A percentile compares a stretch with the other conserved stretches of the same genome.
Conservation (phyloP, 73 alveolate genomes). For the Tetrahymena thermophila region DNA sequence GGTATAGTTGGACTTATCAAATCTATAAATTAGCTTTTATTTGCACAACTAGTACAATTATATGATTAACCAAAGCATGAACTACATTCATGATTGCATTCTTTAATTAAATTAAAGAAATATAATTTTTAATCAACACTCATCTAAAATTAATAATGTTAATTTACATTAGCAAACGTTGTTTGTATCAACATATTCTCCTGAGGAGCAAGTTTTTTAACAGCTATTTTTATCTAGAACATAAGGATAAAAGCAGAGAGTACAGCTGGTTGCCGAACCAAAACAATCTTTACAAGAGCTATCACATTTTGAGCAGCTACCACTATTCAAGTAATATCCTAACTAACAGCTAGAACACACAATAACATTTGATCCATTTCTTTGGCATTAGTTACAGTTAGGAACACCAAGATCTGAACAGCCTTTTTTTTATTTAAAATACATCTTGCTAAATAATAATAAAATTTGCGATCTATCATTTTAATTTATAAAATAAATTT, state of each 20-base stretch:
- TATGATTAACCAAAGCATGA: neutral
- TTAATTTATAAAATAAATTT: neutral
- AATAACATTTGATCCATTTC: neutral
- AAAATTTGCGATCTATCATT: no score
- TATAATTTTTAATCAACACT: neutral
- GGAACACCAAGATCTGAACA: neutral
- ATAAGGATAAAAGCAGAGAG: neutral
- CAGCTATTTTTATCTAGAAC: neutral
- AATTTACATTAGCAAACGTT: neutral
- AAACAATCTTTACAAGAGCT: neutral
- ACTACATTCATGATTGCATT: neutral
- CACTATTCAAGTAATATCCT: neutral
- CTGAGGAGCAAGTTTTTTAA: neutral
- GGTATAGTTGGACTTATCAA: neutral
- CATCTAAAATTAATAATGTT: neutral
- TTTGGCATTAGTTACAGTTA: neutral
- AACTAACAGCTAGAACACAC: neutral
- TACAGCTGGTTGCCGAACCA: neutral
- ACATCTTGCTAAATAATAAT: no score
- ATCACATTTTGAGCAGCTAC: neutral
- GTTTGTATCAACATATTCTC: neutral
- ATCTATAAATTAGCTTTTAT: neutral
- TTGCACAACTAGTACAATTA: neutral
- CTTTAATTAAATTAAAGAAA: neutral
- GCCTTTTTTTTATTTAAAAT: neutral